Conservation (phyloP, 768 basidiomycete genomes). For the Tylopilus vinaceipallidus region DNA sequence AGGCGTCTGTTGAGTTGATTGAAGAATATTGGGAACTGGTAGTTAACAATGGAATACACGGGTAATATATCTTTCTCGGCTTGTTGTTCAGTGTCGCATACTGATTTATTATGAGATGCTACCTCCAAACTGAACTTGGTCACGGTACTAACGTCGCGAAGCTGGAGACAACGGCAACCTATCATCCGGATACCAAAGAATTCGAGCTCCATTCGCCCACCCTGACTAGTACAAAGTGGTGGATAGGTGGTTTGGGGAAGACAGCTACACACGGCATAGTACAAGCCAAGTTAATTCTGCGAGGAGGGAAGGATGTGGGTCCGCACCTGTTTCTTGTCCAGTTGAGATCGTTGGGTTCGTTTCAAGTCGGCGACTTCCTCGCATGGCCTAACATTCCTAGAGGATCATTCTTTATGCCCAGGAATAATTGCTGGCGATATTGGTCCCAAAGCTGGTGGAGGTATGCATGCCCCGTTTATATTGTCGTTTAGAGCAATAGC, state of each 20-base stretch:
- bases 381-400: constrained; percentile 31
- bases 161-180: constrained; percentile 77
- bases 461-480: constrained; percentile 23
- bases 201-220: constrained; percentile 79
- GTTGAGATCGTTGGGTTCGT: constrained; percentile 57
- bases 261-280: constrained; percentile 75
- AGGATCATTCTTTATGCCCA: constrained; percentile 57
- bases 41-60: constrained; percentile 56
- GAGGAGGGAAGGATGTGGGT: constrained; percentile 57
- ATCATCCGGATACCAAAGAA: constrained; percentile 59
- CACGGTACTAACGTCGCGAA: constrained; percentile 71
- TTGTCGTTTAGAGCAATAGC: background rate
- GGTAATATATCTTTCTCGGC: constrained; percentile 22
- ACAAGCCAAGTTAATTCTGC: constrained; percentile 71
- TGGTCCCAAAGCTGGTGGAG: constrained; percentile 36
- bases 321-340: constrained; percentile 78
- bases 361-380: background rate
- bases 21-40: constrained; percentile 51
- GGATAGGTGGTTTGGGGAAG: constrained; percentile 72
- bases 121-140: constrained; percentile 76
- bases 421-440: constrained; percentile 71
- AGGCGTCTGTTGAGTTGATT: constrained; percentile 55
- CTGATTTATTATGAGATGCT: constrained; percentile 43
- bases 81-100: background rate
- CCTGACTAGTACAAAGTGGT: constrained; percentile 77